Conservation (phyloP, 345 rosid genomes). For the Cardiospermum halicacabum region DNA sequence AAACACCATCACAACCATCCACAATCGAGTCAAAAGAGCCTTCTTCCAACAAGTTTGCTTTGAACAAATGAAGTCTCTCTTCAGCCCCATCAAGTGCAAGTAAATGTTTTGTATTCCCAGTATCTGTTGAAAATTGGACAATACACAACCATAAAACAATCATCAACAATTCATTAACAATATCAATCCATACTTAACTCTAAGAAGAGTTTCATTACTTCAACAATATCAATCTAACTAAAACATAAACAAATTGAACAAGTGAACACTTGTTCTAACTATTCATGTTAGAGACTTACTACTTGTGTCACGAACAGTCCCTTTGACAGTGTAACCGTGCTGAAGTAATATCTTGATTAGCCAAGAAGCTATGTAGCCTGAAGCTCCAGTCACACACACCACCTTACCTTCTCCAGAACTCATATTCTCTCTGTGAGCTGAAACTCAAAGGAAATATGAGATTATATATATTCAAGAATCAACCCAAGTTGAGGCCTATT, state of each 20-base stretch:
- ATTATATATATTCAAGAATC: too few species aligned
- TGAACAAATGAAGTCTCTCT: constrained; percentile 27
- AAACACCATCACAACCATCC: constrained; percentile 51
- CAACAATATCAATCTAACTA: constrained; percentile 38
- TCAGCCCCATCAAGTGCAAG: constrained; percentile 30
- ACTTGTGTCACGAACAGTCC: constrained; percentile 45
- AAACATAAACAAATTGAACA: neutral
- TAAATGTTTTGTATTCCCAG: constrained; percentile 29
- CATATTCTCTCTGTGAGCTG: constrained; percentile 4
- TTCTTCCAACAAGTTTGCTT: constrained; percentile 28
- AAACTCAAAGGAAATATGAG: too few species aligned
- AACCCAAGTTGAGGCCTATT: too few species aligned
- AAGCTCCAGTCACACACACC: constrained; percentile 52
- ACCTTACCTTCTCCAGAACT: constrained; percentile 25
- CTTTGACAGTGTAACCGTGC: constrained; percentile 43
- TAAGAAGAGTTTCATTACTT: too few species aligned
- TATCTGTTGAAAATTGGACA: constrained; percentile 42
- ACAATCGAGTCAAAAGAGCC: constrained; percentile 31
- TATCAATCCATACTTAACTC: too few species aligned
- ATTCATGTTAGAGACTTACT: constrained; percentile 15
- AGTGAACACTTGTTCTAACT: neutral
- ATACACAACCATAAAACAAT: too few species aligned
- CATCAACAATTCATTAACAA: too few species aligned
- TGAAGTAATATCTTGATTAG: constrained; percentile 43
- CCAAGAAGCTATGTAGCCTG: constrained; percentile 50